Conservation (phyloP, 257 asterid species). For the Coffea canephora region DNA sequence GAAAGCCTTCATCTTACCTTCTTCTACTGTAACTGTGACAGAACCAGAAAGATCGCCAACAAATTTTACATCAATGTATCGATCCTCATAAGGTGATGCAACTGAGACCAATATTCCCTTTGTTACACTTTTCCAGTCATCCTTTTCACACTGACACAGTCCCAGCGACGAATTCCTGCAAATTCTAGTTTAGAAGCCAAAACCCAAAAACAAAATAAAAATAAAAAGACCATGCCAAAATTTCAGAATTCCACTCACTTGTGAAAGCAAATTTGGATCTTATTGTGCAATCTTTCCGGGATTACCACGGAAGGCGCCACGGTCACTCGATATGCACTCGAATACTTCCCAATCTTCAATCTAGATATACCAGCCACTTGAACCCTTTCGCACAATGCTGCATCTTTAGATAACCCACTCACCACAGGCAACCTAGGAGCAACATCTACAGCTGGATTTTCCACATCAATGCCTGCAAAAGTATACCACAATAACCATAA, state of each 20-base stretch:
- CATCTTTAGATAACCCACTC: conserved; percentile 37
- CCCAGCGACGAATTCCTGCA: conserved; percentile 80
- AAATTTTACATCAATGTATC: conserved; percentile 74
- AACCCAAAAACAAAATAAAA: neutral
- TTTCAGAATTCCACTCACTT: conserved; percentile 40
- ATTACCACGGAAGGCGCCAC: conserved; percentile 62
- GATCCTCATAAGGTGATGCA: conserved; percentile 67
- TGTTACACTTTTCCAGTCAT: conserved; percentile 62
- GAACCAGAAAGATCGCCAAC: conserved; percentile 62
- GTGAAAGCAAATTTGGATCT: conserved; percentile 71
- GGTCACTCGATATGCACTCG: conserved; percentile 58
- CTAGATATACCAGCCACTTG: conserved; percentile 66
- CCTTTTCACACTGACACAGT: conserved; percentile 60
- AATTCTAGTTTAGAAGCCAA: conserved; percentile 11
- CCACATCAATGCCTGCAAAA: conserved; percentile 53
- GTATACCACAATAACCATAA: neutral
- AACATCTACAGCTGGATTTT: conserved; percentile 49
- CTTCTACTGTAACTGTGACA: conserved; percentile 48
- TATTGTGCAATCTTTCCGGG: conserved; percentile 57
- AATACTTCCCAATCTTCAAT: conserved; percentile 60
- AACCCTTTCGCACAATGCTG: conserved; percentile 63
- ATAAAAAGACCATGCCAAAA: neutral
- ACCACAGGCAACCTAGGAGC: conserved; percentile 45
- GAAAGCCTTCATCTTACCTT: conserved; percentile 42
- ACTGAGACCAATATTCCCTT: conserved; percentile 56